phyloP scores from a whole-genome alignment of 164 flowering plant species.

The Aristolochia californica region DNA sequence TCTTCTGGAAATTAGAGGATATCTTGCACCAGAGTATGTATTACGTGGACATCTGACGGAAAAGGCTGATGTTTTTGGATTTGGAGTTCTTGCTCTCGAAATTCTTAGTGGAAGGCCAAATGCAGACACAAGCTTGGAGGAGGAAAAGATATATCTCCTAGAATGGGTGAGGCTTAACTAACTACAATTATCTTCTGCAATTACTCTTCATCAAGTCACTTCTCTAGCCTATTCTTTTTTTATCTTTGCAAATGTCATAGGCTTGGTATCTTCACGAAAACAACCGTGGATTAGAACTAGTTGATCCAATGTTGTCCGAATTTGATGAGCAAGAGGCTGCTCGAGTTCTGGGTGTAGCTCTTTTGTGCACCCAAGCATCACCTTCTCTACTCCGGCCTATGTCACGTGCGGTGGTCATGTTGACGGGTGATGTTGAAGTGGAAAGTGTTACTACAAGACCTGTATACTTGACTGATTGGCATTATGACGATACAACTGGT shows the following conservation, averaged over 20 bases:
- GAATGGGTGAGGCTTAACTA: constrained; percentile 18
- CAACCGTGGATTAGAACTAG: constrained; percentile 22
- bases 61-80: constrained; percentile 29
- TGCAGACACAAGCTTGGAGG: constrained; percentile 16
- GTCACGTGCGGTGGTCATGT: constrained; percentile 37
- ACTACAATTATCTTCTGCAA: background rate
- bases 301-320: constrained; percentile 24
- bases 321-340: constrained; percentile 25
- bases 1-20: constrained; percentile 7
- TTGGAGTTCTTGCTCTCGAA: constrained; percentile 23
- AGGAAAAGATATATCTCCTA: constrained; percentile 21
- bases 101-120: constrained; percentile 23
- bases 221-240: too few relatives aligned
- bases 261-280: constrained; percentile 44
- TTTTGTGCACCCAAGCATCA: constrained; percentile 44
- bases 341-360: constrained; percentile 29
- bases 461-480: constrained; percentile 28
- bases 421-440: constrained; percentile 36
- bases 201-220: too few relatives aligned
- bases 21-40: constrained; percentile 28
- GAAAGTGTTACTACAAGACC: constrained; percentile 24
- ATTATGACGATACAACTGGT: constrained; percentile 18
- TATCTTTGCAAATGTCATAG: constrained; percentile 11
- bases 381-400: constrained; percentile 30
- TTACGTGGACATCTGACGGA: constrained; percentile 27